phyloP scores from a whole-genome alignment of 306 rosid species.

The Carpinus viminea region DNA sequence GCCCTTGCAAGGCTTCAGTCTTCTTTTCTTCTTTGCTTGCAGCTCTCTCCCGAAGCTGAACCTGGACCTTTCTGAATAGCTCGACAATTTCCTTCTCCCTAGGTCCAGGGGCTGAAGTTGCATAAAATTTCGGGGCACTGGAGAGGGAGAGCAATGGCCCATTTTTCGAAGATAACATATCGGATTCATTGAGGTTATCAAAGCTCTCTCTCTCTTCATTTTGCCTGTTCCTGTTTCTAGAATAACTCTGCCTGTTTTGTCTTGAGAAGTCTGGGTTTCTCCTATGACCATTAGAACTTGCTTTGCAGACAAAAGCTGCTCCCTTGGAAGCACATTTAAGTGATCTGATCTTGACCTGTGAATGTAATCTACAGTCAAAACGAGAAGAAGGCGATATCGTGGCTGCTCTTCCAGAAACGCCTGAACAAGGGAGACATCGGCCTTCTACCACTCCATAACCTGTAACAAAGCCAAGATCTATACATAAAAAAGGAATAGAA shows the following conservation, averaged over 20 bases:
- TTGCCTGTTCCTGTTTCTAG: constrained; percentile 67
- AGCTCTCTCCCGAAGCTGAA: constrained; percentile 80
- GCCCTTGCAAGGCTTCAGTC: constrained; percentile 54
- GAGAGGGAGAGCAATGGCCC: constrained; percentile 69
- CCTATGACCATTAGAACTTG: constrained; percentile 47
- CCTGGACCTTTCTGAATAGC: constrained; percentile 90
- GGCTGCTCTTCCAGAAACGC: constrained; percentile 58
- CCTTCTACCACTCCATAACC: constrained; percentile 68
- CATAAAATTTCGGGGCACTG: constrained; percentile 55
- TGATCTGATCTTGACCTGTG: constrained; percentile 51
- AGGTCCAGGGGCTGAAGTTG: constrained; percentile 83
- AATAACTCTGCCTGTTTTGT: constrained; percentile 62
- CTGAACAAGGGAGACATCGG: constrained; percentile 60
- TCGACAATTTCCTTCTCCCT: constrained; percentile 97
- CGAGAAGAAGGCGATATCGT: constrained; percentile 48
- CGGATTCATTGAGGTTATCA: constrained; percentile 72
- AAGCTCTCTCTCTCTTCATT: constrained; percentile 65
- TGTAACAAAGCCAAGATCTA: constrained; percentile 37
- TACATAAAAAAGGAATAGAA: constrained; percentile 19
- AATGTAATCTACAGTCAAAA: constrained; percentile 35
- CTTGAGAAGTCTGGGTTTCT: constrained; percentile 78
- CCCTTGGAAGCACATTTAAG: constrained; percentile 42
- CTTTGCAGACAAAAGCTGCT: constrained; percentile 57
- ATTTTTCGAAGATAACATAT: constrained; percentile 65
- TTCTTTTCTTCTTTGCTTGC: constrained; percentile 76